Conservation (phyloP, 1,284 basidiomycete genomes). For the Melanopsichium pennsylvanicum region DNA sequence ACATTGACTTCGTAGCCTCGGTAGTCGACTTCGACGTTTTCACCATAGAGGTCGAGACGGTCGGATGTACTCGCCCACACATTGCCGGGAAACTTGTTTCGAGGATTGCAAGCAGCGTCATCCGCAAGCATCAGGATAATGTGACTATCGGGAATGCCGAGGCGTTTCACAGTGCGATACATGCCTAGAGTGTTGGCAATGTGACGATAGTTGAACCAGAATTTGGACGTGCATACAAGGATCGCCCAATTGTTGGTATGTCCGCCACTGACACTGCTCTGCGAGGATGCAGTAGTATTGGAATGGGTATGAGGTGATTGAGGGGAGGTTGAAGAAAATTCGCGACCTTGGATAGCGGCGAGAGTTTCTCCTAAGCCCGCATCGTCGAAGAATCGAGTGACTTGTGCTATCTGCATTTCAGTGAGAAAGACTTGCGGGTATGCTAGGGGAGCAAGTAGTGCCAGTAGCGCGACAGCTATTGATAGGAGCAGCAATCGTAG, state of each 20-base stretch:
- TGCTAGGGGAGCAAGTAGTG: slow-evolving; percentile 2
- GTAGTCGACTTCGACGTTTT: slow-evolving; percentile 97
- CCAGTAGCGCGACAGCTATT: slow-evolving; percentile 2
- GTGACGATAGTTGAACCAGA: slow-evolving; percentile 99
- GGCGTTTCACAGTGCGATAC: slow-evolving; percentile 97
- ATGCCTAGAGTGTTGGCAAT: slow-evolving; percentile 98
- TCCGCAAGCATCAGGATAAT: slow-evolving; percentile 99
- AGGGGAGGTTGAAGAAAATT: not conserved
- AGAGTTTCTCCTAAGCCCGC: slow-evolving; percentile 5
- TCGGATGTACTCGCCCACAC: slow-evolving; percentile 85
- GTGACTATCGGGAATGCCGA: slow-evolving; percentile 96
- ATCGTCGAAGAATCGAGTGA: slow-evolving; percentile 39
- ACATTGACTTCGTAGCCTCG: slow-evolving; percentile 97
- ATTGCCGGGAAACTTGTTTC: slow-evolving; percentile 89
- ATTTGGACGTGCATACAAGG: slow-evolving; percentile 88
- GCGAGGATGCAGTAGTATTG: not conserved
- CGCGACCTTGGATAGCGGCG: not conserved
- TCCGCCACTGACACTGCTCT: slow-evolving; percentile 10
- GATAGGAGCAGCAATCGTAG: slow-evolving; percentile 8
- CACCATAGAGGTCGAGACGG: slow-evolving; percentile 88
- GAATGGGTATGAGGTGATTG: not conserved
- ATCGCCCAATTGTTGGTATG: slow-evolving; percentile 96
- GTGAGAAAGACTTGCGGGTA: slow-evolving; percentile 37
- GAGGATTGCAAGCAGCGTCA: slow-evolving; percentile 90
- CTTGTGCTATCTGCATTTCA: slow-evolving; percentile 17